Evolutionary conservation across 148 eudicot species (phyloP), one percentile per base, ranked within the genome.

Genomic region (Cornus controversa): DNA sequence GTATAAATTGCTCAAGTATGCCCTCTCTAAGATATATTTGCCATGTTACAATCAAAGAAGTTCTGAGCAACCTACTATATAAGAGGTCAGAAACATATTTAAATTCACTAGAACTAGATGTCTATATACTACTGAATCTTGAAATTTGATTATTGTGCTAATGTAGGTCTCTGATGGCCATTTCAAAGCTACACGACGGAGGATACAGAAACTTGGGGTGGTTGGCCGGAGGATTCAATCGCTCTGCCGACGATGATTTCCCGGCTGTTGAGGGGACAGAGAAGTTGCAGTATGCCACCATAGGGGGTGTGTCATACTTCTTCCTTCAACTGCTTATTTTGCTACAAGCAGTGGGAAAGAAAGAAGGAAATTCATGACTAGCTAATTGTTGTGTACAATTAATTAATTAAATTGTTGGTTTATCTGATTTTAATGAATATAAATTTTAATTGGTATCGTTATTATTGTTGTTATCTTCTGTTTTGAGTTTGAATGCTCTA

Each of bases 161-260:
- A 7, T 75, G 70, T 83, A 96, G 99, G 86, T 96, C 99, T 29
- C 65, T 86, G 86, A 86, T 89, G 85, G 98, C 98, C 0, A 84
- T 79, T 63, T 76, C 89, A 58, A 96, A 93, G 79, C 86, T 93
- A 27, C 89, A 93, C 60, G 80, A 81, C 83, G 89, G 86, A 53
- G 99, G 95, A 75, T 96, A 96, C 86, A 75, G 29, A 60, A 91
- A 93, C 78, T 58, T 96, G 72, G 94, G 93, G 80, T 96, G 99
- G 95, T 86, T 93, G 45, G 92, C 87, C 0, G 98, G 99, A 79
- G 99, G 98, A 75, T 96, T 90, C 75, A 91, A 79, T 25, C 84
- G 86, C 10, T 76, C 97, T 5, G 80, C 66, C 57, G 93, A 93
- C 3, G 86, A 82, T 20, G 98, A 93, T 82, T 96, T 93, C 66